Conservation (phyloP, 2,329 filamentous ascomycete genomes). For the Lecanosticta acicola region DNA sequence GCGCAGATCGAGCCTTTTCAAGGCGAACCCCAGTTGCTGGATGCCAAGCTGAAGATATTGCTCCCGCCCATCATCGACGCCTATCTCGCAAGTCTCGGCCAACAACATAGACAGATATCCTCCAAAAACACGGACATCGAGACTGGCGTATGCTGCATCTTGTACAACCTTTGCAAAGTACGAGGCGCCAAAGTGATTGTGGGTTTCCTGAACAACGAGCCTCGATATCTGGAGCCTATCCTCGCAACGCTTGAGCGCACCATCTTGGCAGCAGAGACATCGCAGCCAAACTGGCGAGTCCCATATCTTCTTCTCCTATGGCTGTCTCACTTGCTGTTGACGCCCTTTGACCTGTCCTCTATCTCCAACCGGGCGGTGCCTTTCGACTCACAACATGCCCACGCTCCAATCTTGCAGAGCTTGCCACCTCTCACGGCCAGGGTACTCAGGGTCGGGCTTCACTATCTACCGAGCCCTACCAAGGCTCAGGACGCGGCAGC, state of each 20-base stretch:
- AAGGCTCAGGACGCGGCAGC: conserved; percentile 91
- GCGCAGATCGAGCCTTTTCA: conserved; percentile 78
- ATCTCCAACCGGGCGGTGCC: conserved; percentile 59
- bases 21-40: conserved; percentile 88
- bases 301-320: conserved; percentile 82
- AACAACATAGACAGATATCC: conserved; percentile 4
- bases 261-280: conserved; percentile 25
- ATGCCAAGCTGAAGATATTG: conserved; percentile 71
- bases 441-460: conserved; percentile 64
- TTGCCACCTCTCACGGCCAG: conserved; percentile 66
- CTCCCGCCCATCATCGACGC: conserved; percentile 69
- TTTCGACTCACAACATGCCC: conserved; percentile 45
- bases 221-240: conserved; percentile 74
- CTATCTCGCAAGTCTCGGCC: conserved; percentile 60
- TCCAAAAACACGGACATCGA: conserved; percentile 43
- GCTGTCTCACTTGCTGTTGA: conserved; percentile 54
- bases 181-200: conserved; percentile 88
- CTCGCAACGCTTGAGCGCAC: conserved; percentile 66
- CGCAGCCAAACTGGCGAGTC: conserved; percentile 63
- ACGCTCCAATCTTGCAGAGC: conserved; percentile 52
- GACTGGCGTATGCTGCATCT: conserved; percentile 66
- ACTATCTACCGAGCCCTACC: conserved; percentile 67
- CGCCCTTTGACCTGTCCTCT: conserved; percentile 83
- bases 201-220: conserved; percentile 85
- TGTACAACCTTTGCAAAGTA: conserved; percentile 93